Percentiles rank a stretch among this genome's conserved stretches.
Evolutionary conservation across 139 green algal species (phyloP).

Genomic region (Pedinophyceae sp.): DNA sequence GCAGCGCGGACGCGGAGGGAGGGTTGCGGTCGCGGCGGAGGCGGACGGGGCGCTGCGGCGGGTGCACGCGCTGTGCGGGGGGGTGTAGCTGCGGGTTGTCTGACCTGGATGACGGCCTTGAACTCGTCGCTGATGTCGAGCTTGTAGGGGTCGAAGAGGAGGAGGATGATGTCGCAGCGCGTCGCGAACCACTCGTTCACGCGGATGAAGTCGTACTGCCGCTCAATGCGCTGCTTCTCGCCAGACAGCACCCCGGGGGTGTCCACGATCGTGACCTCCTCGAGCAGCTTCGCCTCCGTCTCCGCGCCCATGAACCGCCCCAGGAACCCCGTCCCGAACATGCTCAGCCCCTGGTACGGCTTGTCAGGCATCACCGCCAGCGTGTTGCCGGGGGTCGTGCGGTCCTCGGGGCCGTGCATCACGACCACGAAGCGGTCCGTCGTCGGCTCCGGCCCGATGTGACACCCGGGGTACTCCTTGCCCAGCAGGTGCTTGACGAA

Average conservation of each 20-base stretch:
- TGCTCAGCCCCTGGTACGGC: slow-evolving; percentile 50
- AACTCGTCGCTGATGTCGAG: slow-evolving; percentile 92
- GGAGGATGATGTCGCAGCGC: slow-evolving; percentile 86
- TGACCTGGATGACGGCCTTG: slow-evolving; percentile 44
- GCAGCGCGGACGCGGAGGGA: no score
- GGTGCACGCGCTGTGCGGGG: background rate
- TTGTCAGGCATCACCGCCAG: slow-evolving; percentile 85
- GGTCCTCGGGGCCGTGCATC: slow-evolving; percentile 55
- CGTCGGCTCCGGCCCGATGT: slow-evolving; percentile 94
- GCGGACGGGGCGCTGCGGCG: background rate
- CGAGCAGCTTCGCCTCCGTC: slow-evolving; percentile 66
- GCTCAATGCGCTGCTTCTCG: slow-evolving; percentile 90
- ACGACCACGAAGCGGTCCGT: slow-evolving; percentile 96
- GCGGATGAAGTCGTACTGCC: slow-evolving; percentile 81
- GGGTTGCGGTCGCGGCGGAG: background rate
- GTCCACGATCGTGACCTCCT: slow-evolving; percentile 84
- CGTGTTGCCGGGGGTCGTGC: slow-evolving; percentile 85
- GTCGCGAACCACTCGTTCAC: slow-evolving; percentile 56
- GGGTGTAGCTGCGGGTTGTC: background rate
- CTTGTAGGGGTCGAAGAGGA: slow-evolving; percentile 98
- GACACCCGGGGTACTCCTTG: slow-evolving; percentile 71
- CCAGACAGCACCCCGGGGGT: slow-evolving; percentile 85
- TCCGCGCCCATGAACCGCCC: slow-evolving; percentile 74
- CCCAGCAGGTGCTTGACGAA: slow-evolving; percentile 93
- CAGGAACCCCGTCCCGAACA: slow-evolving; percentile 76